A percentile compares a stretch with the other conserved stretches of the same genome.
Conservation (phyloP, 2,329 filamentous ascomycete species). For the Curvularia spicifera region DNA sequence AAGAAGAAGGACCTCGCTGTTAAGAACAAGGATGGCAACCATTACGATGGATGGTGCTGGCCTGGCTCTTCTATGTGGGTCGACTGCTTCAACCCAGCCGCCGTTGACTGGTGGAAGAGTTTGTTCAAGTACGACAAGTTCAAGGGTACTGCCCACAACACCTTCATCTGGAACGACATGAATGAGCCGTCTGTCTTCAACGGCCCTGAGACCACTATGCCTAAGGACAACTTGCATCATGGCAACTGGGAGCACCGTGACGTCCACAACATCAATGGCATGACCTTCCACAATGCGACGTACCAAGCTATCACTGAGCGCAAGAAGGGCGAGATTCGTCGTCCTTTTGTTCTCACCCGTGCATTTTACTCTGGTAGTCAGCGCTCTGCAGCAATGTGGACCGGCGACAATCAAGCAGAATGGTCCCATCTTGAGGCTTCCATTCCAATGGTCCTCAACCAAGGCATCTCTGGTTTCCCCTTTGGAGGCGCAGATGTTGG, state of each 20-base stretch:
- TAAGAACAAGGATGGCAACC: conserved; percentile 85
- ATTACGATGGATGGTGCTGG: conserved; percentile 99
- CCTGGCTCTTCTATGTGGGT: conserved; percentile 96
- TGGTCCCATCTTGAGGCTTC: conserved; percentile 92
- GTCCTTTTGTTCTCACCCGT: conserved; percentile 91
- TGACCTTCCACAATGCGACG: conserved; percentile 95
- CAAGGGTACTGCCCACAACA: conserved; percentile 83
- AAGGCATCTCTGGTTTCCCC: conserved; percentile 90
- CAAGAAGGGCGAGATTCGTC: conserved; percentile 81
- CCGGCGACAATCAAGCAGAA: conserved; percentile 91
- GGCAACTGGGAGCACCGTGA: conserved; percentile 96
- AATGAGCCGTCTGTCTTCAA: conserved; percentile 99
- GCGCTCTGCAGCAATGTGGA: conserved; percentile 95
- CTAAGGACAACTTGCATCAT: conserved; percentile 93
- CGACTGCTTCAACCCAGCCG: conserved; percentile 93
- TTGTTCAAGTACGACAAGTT: conserved; percentile 90
- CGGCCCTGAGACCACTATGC: conserved; percentile 97
- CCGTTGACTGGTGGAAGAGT: conserved; percentile 86
- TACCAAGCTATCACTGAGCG: conserved; percentile 83
- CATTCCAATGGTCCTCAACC: conserved; percentile 90
- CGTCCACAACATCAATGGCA: conserved; percentile 91
- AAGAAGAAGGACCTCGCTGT: conserved; percentile 84
- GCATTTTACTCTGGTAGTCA: conserved; percentile 93
- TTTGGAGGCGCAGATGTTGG: conserved; percentile 96
- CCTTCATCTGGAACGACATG: conserved; percentile 99